Evolutionary conservation across 2,329 filamentous ascomycete genomes (phyloP), one percentile per base, ranked within the genome.

Genomic region (Furcasterigmium sp.): DNA sequence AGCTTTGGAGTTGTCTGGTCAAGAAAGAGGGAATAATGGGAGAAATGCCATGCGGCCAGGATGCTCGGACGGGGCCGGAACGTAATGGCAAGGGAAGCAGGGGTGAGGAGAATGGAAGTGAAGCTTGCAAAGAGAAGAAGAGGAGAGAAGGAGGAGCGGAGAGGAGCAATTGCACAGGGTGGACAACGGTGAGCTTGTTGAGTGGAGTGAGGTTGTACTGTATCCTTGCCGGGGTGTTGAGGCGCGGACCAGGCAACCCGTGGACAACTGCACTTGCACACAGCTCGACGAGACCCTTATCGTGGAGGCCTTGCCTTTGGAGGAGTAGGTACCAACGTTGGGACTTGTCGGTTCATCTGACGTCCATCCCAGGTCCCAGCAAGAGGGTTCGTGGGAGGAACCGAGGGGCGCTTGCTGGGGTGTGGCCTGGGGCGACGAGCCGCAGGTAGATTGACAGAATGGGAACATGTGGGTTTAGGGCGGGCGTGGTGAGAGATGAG

Each of bases 381-480:
- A 17, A 35, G 32, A 35, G 18, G 17, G 23, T 37, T 18, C 10
- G 19, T 37, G 35, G 21, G 19, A 23, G 8, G 35, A 26, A 26
- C 7, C 23, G 23, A 26, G 11, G 15, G 35, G 23, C 35, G 35
- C 19, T 21, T 21, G 19, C 35, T n/a, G 35, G 35, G 35, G 38
- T 30, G 21, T 15, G 38, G 26, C 28, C 38, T 28, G 26, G n/a
- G 38, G 26, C 38, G 38, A 28, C 23, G 26, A 40, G 38, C 38
- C 38, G 38, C 38, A 40, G 26, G 38, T 40, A 40, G 28, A 40
- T 40, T 40, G 38, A 28, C 28, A 30, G 29, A 30, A 18, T n/a
- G 29, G 21, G 38, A 34, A 17, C 15, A 30, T 40, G 38, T 40
- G 38, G 38, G 11, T 30, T 40, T 30, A 11, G 23, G 23, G 23